These are phyloP conservation scores for Aspergillus funiculosus DNA, from an alignment of 495 filamentous ascomycete genomes.

Conservation along the genomic window DNA sequence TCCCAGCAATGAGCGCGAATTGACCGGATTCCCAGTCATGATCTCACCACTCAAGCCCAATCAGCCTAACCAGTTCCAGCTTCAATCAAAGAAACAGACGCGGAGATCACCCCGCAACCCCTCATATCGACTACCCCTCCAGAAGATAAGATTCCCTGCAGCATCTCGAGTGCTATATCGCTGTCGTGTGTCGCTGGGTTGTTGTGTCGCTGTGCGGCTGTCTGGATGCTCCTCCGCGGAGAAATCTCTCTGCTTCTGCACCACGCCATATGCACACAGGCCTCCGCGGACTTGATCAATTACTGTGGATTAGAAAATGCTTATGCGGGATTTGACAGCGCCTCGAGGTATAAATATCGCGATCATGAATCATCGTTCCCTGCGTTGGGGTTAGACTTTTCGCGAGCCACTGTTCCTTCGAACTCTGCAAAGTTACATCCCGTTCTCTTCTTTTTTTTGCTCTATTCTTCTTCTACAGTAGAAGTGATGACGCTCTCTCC, in stretches of 20 bases:
- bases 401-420: background rate
- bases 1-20: no score
- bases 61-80: no score
- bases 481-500: slow-evolving; percentile 27
- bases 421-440: background rate
- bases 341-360: background rate
- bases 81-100: no score
- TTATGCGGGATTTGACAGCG: background rate
- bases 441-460: background rate
- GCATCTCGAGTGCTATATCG: no score
- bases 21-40: no score
- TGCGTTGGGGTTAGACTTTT: background rate
- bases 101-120: no score
- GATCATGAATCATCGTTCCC: background rate
- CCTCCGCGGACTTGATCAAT: slow-evolving; percentile 3
- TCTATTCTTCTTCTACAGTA: background rate
- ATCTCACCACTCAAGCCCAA: no score
- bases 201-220: no score
- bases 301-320: background rate
- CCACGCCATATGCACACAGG: slow-evolving; percentile 9
- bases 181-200: no score
- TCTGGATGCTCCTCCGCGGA: slow-evolving; percentile 1
- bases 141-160: no score
- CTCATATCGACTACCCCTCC: no score
- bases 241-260: background rate